Conservation (phyloP, 2,329 filamentous ascomycete genomes). For the Furcasterigmium furcatum region DNA sequence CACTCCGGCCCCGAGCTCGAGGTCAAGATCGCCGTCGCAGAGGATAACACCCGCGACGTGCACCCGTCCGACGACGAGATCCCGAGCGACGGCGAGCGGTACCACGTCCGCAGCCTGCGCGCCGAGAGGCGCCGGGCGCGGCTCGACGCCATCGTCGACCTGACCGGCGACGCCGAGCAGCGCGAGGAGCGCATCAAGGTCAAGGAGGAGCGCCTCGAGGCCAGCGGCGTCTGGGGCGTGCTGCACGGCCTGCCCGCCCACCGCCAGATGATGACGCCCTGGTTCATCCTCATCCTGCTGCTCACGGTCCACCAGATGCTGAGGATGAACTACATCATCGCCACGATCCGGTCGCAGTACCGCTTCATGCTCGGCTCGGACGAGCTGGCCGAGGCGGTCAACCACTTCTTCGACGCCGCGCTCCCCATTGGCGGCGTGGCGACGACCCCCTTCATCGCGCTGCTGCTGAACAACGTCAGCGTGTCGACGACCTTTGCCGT, state of each 20-base stretch:
- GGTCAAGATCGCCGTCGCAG: conserved; percentile 30
- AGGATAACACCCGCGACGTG: conserved; percentile 32
- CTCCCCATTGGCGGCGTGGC: conserved; percentile 67
- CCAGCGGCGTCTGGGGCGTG: conserved; percentile 67
- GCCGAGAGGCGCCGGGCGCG: conserved; percentile 51
- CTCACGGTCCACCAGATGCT: conserved; percentile 59
- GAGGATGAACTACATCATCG: conserved; percentile 68
- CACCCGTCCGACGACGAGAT: conserved; percentile 55
- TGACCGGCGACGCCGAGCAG: conserved; percentile 54
- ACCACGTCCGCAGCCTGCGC: conserved; percentile 36
- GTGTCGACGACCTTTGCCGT: conserved; percentile 57
- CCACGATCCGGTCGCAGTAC: conserved; percentile 68
- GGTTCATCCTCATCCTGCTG: conserved; percentile 68
- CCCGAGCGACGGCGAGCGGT: conserved; percentile 41
- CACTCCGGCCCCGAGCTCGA: conserved; percentile 33
- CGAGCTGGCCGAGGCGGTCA: conserved; percentile 27
- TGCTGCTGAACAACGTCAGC: conserved; percentile 63
- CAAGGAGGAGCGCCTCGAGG: conserved; percentile 55
- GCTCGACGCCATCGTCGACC: conserved; percentile 57
- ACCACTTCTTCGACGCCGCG: conserved; percentile 37
- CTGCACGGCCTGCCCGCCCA: conserved; percentile 63
- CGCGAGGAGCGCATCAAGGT: conserved; percentile 49
- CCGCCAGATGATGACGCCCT: conserved; percentile 63
- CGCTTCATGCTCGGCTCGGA: conserved; percentile 58
- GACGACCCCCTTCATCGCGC: conserved; percentile 68